phyloP scores from a whole-genome alignment of 257 asterid genomes.

The Fraxinus pennsylvanica region DNA sequence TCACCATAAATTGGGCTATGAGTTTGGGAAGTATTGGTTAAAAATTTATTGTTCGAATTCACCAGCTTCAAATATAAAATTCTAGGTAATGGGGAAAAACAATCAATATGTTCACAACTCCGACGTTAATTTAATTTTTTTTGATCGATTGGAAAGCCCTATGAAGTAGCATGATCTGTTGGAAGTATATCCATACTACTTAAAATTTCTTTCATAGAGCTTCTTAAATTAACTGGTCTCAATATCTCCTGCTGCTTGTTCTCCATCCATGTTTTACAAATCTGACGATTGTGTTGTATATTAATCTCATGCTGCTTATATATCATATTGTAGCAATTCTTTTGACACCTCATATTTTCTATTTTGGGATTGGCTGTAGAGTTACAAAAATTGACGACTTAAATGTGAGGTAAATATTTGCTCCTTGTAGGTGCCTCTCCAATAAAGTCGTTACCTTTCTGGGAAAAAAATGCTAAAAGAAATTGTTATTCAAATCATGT shows the following conservation, averaged over 20 bases:
- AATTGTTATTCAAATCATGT: not conserved
- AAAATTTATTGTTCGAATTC: not conserved
- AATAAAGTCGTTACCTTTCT: not conserved
- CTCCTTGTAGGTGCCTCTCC: not conserved
- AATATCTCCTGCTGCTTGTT: not conserved
- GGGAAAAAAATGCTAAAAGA: not conserved
- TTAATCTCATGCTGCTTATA: not conserved
- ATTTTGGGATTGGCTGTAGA: not conserved
- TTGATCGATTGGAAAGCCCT: not conserved
- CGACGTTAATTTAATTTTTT: not conserved
- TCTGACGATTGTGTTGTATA: not conserved
- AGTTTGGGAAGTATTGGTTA: not conserved
- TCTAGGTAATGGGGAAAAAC: not conserved
- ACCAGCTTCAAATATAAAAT: not conserved
- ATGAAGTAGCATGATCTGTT: not conserved
- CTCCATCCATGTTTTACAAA: not conserved
- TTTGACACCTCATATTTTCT: not conserved
- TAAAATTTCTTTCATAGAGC: not conserved
- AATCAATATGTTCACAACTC: not conserved
- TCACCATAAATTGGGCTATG: not conserved
- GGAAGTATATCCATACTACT: not conserved
- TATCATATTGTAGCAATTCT: not conserved
- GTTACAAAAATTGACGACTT: not conserved
- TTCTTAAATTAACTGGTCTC: not conserved
- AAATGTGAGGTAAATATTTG: not conserved